These are phyloP conservation scores for Fraxinus albicans DNA, from an alignment of 305 asterid species.

Conservation along the genomic window DNA sequence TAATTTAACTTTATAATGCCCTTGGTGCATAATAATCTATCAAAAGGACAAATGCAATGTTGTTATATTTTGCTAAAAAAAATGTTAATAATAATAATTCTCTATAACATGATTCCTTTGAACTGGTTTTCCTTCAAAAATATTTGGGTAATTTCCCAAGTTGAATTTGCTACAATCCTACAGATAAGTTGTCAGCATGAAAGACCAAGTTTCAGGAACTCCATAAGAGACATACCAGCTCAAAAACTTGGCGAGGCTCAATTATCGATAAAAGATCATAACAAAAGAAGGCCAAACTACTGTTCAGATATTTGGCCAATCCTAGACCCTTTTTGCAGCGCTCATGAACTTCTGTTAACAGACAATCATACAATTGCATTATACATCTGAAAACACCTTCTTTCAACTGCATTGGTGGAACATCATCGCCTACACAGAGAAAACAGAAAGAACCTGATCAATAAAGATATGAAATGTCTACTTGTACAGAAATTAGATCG, in stretches of 20 bases:
- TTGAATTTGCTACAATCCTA: neutral
- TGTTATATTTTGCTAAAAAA: neutral
- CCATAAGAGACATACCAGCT: conserved; percentile 66
- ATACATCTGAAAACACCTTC: conserved; percentile 97
- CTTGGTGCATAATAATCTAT: neutral
- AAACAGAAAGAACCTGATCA: conserved; percentile 7
- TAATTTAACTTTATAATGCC: neutral
- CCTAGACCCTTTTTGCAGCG: conserved; percentile 97
- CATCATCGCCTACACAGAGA: conserved; percentile 78
- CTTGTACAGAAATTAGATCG: neutral
- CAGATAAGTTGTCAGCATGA: neutral
- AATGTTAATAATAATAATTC: neutral
- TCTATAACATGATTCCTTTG: neutral
- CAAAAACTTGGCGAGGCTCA: conserved; percentile 99
- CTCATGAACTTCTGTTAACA: conserved; percentile 95
- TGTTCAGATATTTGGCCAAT: conserved; percentile 90
- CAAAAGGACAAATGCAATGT: neutral
- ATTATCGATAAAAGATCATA: conserved; percentile 88
- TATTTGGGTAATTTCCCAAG: neutral
- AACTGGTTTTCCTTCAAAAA: conserved; percentile 6
- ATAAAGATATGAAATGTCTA: conserved; percentile 11
- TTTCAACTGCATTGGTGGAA: conserved; percentile 98
- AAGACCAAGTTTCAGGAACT: conserved; percentile 16
- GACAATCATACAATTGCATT: conserved; percentile 93
- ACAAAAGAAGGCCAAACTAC: conserved; percentile 98